Evolutionary conservation across 2,329 filamentous ascomycete genomes (phyloP).

Genomic region (Ophiostoma ips): DNA sequence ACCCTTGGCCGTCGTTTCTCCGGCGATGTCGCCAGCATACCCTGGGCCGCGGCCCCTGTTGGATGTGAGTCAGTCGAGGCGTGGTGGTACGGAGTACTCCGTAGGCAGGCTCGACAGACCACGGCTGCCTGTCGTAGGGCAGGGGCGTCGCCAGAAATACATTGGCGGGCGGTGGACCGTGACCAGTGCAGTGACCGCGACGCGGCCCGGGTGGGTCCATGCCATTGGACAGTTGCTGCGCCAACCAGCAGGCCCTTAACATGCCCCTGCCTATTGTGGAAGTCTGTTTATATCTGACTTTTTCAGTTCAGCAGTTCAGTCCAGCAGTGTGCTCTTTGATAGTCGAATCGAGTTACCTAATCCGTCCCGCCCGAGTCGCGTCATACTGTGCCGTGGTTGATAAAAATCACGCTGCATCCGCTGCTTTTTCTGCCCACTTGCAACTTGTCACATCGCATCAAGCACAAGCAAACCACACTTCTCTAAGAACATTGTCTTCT

Average conservation of each 20-base stretch:
- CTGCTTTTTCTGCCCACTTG: no score
- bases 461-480: no score
- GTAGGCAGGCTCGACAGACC: no score
- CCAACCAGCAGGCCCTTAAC: constrained; percentile 3
- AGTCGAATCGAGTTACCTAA: no score
- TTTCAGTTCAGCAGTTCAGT: not conserved
- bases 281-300: constrained; percentile 10
- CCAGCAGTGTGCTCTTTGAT: no score
- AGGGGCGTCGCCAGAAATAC: not conserved
- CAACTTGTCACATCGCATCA: no score
- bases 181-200: not conserved
- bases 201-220: constrained; percentile 1
- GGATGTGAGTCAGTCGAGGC: constrained; percentile 4
- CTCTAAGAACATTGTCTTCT: no score
- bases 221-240: constrained; percentile 10
- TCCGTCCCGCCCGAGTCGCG: no score
- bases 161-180: constrained; percentile 1
- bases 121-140: no score
- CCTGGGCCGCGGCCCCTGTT: not conserved
- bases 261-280: not conserved
- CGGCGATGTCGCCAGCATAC: not conserved
- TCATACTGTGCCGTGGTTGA: no score
- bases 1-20: not conserved
- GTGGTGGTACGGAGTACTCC: no score
- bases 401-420: no score